Base-by-base conservation (phyloP, 257 asterid species). In the Fraxinus quadrangulata region DNA sequence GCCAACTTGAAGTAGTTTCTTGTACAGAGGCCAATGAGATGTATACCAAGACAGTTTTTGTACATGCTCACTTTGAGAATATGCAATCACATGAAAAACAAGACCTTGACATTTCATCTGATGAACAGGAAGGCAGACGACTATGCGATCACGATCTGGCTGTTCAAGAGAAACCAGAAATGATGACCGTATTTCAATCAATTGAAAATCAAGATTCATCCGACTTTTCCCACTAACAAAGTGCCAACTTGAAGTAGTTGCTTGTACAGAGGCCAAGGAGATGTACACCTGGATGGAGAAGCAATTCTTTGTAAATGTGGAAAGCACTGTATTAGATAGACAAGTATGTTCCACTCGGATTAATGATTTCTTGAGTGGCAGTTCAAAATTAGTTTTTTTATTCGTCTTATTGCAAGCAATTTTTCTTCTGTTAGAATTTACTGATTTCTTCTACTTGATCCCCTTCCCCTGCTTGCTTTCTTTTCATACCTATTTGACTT, bases 1-100 rank as follows among this genome's bases (percentile, higher is more conserved):
- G 68, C 75, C 81, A 83, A 39, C 31, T 69, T 75, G 85, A 81
- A 67, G 86, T 78, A 70, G 82, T 82, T 74, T 71, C 82, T 78
- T 79, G 78, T 30, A 75, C 85, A 21, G 84, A 83, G 69, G 72
- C 78, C 31, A 74, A 36, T 75, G 78, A 77, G 71, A 51, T 81
- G 69, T 79, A 75, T 70, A 70, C 79, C 28, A 83, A 69, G 19
- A 81, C 74, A 24, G 75, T 45, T 36, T 65, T 72, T 72, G 36
- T 3, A 21, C 1, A 71, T 10, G 42, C 26, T 21, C 80, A 66
- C 40, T 30, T 65, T 54, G 81, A 56, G 61, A 72, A 75, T 17
- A 39, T 36, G 47, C 49, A 12, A 11, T 11, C 49, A 42, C 49
- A 42, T 12, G 17, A 42, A 42, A 42, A 42, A 42, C 49, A 12